Evolutionary conservation across 306 rosid species (phyloP), one percentile per base, ranked within the genome.

Genomic region (Coriaria nepalensis): DNA sequence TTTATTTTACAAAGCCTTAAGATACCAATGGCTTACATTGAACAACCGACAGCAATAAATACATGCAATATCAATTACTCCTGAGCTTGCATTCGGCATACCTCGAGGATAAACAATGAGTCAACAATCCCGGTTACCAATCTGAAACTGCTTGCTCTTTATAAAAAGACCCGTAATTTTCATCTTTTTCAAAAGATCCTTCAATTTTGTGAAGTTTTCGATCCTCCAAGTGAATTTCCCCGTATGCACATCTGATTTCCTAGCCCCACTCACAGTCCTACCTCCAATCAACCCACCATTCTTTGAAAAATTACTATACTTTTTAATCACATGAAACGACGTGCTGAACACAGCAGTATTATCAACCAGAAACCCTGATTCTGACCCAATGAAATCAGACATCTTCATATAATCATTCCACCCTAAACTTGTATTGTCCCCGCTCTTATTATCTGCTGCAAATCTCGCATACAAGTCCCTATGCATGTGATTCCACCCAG

Each of bases 401-500:
- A 85, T 92, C 72, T 85, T 92, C 98, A 92, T 92, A 38, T 92
- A 92, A 71, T 92, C 98, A 73, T 85, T 92, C 98, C 98, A 92
- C 6, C 98, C 98, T 87, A 92, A 73, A 63, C 98, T 92, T 9
- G 98, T 92, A 56, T 92, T 92, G 51, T 92, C 98, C 57, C 98
- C 98, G 33, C 83, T 82, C 80, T 92, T 92, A 62, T 92, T 92
- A 79, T 85, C 98, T 6, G 96, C 93, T 0, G 96, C 96, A 66
- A 92, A 92, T 40, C 96, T 73, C 49, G 96, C 98, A 70, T 85
- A 92, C 4, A 96, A 92, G 60, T 92, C 98, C 69, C 94, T 80
- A 43, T 92, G 98, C 93, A 82, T 85, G 56, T 92, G 98, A 79
- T 92, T 92, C 5, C 69, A 75, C 43, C 87, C 85, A 0, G 94